Base-by-base conservation (phyloP, 2,329 filamentous ascomycete species). In the Colletotrichum camelliae region DNA sequence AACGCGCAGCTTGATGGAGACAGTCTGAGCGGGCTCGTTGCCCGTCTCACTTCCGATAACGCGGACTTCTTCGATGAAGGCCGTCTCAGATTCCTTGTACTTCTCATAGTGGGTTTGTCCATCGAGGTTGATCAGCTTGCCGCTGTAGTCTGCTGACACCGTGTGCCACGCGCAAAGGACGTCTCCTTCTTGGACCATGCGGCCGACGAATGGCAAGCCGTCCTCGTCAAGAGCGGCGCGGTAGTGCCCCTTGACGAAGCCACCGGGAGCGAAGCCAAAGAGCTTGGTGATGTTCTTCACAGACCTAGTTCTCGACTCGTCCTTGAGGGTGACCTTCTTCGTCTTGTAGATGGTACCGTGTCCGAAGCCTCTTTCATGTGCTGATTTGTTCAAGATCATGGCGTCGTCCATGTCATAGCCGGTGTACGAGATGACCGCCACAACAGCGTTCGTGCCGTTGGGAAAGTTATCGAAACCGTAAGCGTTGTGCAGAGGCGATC, bases 371-470 rank as follows among this genome's bases (percentile, higher is more conserved):
- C 97, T 93, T 85, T 99, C 97, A 84, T 98, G 95, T 4, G 96
- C 93, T 24, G 96, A 98, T 85, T 98, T 98, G 89, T 98, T 98
- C 83, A 99, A 89, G 83, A 99, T 98, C 96, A 98, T 98, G 83
- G 97, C 97, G 87, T 99, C 97, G 89, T 99, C 97, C 97, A 99
- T 99, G 89, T 99, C 97, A 86, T 98, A 99, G 67, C 96, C 97
- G 3, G 96, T 98, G 85, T 99, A 99, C 1, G 96, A 98, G 78
- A 99, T 98, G 84, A 99, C 97, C 75, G 97, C 97, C 74, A 99
- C 97, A 52, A 98, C 93, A 10, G 96, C 95, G 81, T 99, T 99
- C 81, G 93, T 96, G 33, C 97, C 97, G 83, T 98, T 98, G 70
- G 97, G 97, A 85, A 98, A 99, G 85, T 98, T 98, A 87, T 99